phyloP scores from a whole-genome alignment of 192 early-diverging fungal genomes.

The Helicostylum pulchrum region DNA sequence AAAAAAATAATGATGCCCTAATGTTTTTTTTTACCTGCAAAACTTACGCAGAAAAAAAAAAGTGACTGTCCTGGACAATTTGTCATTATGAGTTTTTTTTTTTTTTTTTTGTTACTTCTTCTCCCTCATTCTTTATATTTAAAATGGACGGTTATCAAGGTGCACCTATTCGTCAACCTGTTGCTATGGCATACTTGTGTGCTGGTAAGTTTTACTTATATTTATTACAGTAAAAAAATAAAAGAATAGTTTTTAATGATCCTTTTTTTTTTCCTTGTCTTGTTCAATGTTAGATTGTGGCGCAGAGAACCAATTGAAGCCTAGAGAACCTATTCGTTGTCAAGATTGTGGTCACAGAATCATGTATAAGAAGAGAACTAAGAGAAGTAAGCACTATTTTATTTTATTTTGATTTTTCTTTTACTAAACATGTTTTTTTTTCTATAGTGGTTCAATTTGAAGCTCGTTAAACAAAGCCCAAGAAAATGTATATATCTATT shows the following conservation, averaged over 20 bases:
- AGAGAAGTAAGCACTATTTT: conserved; percentile 63
- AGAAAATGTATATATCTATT: too few relatives aligned
- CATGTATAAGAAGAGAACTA: conserved; percentile 97
- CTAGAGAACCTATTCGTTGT: conserved; percentile 94
- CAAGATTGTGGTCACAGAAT: conserved; percentile 94
- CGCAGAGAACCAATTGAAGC: conserved; percentile 86
- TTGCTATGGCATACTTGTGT: conserved; percentile 42
- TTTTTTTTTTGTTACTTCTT: neutral
- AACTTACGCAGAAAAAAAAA: neutral
- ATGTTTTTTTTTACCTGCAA: neutral
- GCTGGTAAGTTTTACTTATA: conserved; percentile 20
- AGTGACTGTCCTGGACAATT: neutral
- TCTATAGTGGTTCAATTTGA: conserved; percentile 95
- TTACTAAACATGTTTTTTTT: conserved; percentile 15
- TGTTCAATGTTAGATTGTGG: conserved; percentile 64
- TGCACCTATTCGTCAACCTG: conserved; percentile 32
- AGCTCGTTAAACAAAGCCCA: conserved; percentile 66
- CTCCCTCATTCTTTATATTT: neutral
- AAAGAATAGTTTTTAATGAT: neutral
- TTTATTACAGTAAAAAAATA: too few relatives aligned
- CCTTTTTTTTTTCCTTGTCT: neutral
- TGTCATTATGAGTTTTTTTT: neutral
- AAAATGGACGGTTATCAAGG: conserved; percentile 33
- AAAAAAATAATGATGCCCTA: neutral
- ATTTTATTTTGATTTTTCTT: neutral